Percentiles rank a stretch among this genome's conserved stretches.
Conservation (phyloP, 345 rosid genomes). For the Populus euphratica region DNA sequence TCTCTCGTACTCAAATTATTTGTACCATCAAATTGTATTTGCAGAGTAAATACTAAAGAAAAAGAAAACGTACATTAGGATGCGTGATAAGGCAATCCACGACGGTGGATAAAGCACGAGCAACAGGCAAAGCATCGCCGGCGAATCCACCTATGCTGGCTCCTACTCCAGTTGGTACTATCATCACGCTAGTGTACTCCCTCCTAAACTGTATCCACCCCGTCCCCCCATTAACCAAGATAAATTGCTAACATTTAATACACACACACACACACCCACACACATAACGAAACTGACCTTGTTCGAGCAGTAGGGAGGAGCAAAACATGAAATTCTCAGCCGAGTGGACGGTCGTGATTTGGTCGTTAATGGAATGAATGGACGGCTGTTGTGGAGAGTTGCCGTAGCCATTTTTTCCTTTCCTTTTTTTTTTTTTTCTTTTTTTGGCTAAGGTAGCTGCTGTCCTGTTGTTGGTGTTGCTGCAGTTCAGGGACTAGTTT, state of each 20-base stretch:
- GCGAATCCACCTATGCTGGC: conserved; percentile 62
- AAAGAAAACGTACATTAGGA: conserved; percentile 39
- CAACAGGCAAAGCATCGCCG: conserved; percentile 60
- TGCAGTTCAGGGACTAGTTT: too few relatives aligned
- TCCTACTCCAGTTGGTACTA: conserved; percentile 60
- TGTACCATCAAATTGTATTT: too few relatives aligned
- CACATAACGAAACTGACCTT: conserved; percentile 24
- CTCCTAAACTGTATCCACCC: conserved; percentile 36
- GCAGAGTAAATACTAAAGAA: background rate
- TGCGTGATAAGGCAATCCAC: conserved; percentile 67
- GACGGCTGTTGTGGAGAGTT: conserved; percentile 20
- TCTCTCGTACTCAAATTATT: too few relatives aligned
- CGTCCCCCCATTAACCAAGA: background rate
- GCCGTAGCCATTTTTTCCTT: conserved; percentile 21
- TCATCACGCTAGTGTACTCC: conserved; percentile 61
- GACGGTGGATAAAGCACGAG: conserved; percentile 52
- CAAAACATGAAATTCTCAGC: conserved; percentile 19
- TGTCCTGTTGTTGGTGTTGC: background rate
- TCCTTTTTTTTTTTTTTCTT: conserved; percentile 1
- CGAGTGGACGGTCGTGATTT: conserved; percentile 14
- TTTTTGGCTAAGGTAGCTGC: background rate
- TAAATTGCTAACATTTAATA: background rate
- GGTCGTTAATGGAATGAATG: conserved; percentile 12
- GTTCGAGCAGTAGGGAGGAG: conserved; percentile 14
- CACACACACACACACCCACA: background rate